Percentiles rank a stretch among this genome's conserved stretches.
phyloP scores from a whole-genome alignment of 164 flowering plant genomes.

The Annona cherimola region DNA sequence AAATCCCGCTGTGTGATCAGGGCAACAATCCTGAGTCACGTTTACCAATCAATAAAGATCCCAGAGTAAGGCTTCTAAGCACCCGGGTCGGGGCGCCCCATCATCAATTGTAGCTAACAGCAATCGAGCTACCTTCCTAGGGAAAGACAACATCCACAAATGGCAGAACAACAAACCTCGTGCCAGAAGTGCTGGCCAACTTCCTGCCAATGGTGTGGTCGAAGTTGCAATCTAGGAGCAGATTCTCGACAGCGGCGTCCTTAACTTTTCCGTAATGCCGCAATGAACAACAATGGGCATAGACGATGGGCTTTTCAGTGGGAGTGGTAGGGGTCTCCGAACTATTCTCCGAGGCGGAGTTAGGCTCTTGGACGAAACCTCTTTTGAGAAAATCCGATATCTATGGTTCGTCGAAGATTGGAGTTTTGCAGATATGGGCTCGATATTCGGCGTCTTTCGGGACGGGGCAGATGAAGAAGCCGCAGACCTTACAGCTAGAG shows the following conservation, averaged over 20 bases:
- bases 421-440: slow-evolving; percentile 22
- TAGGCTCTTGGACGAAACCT: slow-evolving; percentile 34
- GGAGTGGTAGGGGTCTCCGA: background rate
- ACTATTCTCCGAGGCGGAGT: background rate
- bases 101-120: slow-evolving; percentile 66
- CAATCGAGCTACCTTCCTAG: slow-evolving; percentile 57
- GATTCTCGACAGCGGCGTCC: slow-evolving; percentile 67
- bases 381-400: slow-evolving; percentile 50
- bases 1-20: too few species aligned
- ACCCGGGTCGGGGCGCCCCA: too few species aligned
- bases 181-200: slow-evolving; percentile 41
- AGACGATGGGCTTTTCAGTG: slow-evolving; percentile 50
- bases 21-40: too few species aligned
- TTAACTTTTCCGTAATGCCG: slow-evolving; percentile 79
- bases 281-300: slow-evolving; percentile 79
- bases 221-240: slow-evolving; percentile 92
- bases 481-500: slow-evolving; percentile 56
- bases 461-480: slow-evolving; percentile 61
- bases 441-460: slow-evolving; percentile 33
- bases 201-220: slow-evolving; percentile 83
- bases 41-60: too few species aligned
- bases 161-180: slow-evolving; percentile 68
- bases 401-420: slow-evolving; percentile 53
- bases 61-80: too few species aligned
- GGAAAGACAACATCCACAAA: slow-evolving; percentile 90